phyloP scores from a whole-genome alignment of 2,329 filamentous ascomycete genomes.

The Lasiodiplodia sp. region DNA sequence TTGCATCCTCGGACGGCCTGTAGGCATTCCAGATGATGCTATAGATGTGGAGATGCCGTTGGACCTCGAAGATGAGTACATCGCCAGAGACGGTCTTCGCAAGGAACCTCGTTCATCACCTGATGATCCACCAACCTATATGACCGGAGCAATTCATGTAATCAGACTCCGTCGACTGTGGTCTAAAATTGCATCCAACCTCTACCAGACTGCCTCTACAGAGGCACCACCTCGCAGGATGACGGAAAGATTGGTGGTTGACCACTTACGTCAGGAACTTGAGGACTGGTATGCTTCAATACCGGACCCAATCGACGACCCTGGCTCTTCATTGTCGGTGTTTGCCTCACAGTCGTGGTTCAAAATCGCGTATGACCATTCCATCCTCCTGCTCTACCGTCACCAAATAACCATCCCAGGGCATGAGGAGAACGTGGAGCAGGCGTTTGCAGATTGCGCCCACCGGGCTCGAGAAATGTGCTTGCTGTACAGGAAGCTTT shows the following conservation, averaged over 20 bases:
- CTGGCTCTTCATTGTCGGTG: constrained; percentile 35
- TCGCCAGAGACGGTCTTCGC: constrained; percentile 20
- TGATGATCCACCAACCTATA: constrained; percentile 33
- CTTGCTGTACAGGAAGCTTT: constrained; percentile 45
- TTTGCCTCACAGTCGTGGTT: constrained; percentile 52
- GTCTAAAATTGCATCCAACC: constrained; percentile 35
- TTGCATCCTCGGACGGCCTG: constrained; percentile 42
- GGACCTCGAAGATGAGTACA: constrained; percentile 31
- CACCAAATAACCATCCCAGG: constrained; percentile 31
- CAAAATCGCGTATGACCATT: constrained; percentile 48
- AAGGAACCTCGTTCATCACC: constrained; percentile 29
- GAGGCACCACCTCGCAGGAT: constrained; percentile 1
- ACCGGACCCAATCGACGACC: constrained; percentile 31
- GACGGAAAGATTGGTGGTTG: constrained; percentile 33
- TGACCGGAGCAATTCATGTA: constrained; percentile 39
- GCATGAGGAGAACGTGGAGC: constrained; percentile 23
- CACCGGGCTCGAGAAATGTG: constrained; percentile 40
- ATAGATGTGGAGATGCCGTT: constrained; percentile 40
- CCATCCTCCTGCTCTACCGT: constrained; percentile 50
- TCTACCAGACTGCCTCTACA: constrained; percentile 33
- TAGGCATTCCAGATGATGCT: constrained; percentile 37
- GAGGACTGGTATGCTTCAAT: constrained; percentile 37
- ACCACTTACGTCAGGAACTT: constrained; percentile 35
- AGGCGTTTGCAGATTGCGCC: constrained; percentile 33
- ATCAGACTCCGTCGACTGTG: constrained; percentile 38